These are phyloP conservation scores for Guillardia theta DNA, from an alignment of 78 protist genomes.

Conservation along the genomic window DNA sequence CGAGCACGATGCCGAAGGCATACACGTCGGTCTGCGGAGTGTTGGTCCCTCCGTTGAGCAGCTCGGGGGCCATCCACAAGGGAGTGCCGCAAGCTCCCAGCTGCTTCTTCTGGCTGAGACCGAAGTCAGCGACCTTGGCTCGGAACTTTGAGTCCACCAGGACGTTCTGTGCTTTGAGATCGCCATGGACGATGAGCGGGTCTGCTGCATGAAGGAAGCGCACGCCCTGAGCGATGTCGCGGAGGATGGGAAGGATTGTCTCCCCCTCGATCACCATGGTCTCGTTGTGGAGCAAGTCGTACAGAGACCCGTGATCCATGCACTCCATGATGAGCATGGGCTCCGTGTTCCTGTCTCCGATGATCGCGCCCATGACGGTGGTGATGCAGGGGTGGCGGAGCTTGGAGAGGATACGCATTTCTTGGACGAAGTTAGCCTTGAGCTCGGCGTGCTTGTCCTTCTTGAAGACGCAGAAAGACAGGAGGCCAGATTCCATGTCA, in stretches of 20 bases:
- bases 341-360: neutral
- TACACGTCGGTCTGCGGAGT: neutral
- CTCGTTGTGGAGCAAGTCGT: neutral
- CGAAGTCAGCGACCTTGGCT: neutral
- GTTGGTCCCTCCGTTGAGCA: neutral
- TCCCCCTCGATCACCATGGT: neutral
- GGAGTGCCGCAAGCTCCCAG: neutral
- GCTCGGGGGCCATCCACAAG: slow-evolving; percentile 15
- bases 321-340: slow-evolving; percentile 14
- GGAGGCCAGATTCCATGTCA: too few species aligned
- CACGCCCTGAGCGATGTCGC: neutral
- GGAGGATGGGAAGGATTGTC: neutral
- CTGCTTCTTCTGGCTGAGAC: neutral
- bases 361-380: slow-evolving; percentile 26
- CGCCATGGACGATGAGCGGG: neutral
- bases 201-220: neutral
- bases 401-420: neutral
- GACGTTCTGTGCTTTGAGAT: neutral
- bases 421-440: neutral
- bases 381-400: slow-evolving; percentile 22
- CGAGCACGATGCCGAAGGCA: neutral
- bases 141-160: slow-evolving; percentile 21
- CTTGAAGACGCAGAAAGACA: too few species aligned
- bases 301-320: neutral
- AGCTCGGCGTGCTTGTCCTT: too few species aligned